Conservation (phyloP, 2,329 filamentous ascomycete species). For the Elsinoe fawcettii region DNA sequence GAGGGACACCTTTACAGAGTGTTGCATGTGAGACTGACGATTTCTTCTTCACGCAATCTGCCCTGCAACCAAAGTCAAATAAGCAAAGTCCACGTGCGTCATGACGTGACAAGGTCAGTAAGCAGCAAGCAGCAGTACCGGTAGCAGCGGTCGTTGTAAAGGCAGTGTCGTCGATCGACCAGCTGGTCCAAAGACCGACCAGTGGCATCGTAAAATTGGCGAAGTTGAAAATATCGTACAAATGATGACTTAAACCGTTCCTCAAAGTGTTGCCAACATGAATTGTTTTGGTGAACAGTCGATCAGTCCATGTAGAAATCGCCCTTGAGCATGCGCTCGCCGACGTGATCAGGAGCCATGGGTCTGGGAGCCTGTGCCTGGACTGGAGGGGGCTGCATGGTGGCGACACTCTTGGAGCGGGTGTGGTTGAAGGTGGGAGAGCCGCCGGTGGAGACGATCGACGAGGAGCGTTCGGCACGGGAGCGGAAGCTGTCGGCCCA, state of each 20-base stretch:
- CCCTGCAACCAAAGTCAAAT: too few species aligned
- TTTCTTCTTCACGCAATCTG: too few species aligned
- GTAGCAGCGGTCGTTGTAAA: neutral
- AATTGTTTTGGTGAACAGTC: neutral
- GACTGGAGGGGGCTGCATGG: slow-evolving; percentile 47
- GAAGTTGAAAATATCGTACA: neutral
- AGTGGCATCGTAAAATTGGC: neutral
- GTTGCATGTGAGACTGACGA: too few species aligned
- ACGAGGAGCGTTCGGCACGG: slow-evolving; percentile 68
- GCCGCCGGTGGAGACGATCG: slow-evolving; percentile 48
- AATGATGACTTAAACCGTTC: neutral
- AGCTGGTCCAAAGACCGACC: neutral
- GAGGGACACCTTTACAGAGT: too few species aligned
- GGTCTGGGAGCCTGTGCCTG: slow-evolving; percentile 52
- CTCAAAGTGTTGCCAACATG: neutral
- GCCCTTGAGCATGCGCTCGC: slow-evolving; percentile 93
- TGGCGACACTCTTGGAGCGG: slow-evolving; percentile 60
- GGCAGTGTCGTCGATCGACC: neutral
- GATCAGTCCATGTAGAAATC: slow-evolving; percentile 95
- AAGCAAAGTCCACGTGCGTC: too few species aligned
- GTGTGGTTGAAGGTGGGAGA: slow-evolving; percentile 43
- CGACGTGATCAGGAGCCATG: slow-evolving; percentile 71
- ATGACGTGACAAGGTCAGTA: neutral
- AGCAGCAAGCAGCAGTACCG: neutral
- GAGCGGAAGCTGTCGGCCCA: slow-evolving; percentile 94